Conservation (phyloP, 1,284 basidiomycete species). For the Sporisorium graminicola region DNA sequence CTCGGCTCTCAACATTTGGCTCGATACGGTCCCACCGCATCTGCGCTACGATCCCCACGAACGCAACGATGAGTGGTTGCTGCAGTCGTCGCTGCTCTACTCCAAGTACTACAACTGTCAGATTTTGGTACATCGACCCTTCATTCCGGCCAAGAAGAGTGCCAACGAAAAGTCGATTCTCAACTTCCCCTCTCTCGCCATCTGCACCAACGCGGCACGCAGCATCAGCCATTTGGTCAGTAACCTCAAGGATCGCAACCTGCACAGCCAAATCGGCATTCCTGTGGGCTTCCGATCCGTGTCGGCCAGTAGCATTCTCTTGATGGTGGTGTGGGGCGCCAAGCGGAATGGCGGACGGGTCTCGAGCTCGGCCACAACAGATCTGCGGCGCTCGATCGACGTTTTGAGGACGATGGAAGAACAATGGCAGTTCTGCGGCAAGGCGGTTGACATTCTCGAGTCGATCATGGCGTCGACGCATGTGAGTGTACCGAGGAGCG, state of each 20-base stretch:
- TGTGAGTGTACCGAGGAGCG: slow-evolving; percentile 23
- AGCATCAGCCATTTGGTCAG: slow-evolving; percentile 55
- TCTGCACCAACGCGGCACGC: slow-evolving; percentile 63
- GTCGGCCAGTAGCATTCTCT: slow-evolving; percentile 47
- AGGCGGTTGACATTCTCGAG: slow-evolving; percentile 47
- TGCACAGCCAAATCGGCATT: slow-evolving; percentile 33
- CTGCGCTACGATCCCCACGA: slow-evolving; percentile 58
- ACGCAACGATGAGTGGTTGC: slow-evolving; percentile 50
- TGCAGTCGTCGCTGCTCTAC: slow-evolving; percentile 56
- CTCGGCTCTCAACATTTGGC: slow-evolving; percentile 62
- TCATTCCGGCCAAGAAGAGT: slow-evolving; percentile 56
- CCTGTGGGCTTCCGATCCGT: slow-evolving; percentile 35
- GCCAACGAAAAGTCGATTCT: slow-evolving; percentile 43
- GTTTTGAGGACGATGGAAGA: slow-evolving; percentile 50
- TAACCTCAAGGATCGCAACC: slow-evolving; percentile 43
- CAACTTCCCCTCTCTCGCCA: slow-evolving; percentile 65
- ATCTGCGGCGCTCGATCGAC: slow-evolving; percentile 56
- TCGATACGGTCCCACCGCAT: slow-evolving; percentile 57
- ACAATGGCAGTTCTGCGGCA: slow-evolving; percentile 55
- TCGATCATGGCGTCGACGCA: slow-evolving; percentile 48
- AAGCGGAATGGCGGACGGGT: slow-evolving; percentile 51
- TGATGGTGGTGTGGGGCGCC: slow-evolving; percentile 59
- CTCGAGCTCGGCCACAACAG: slow-evolving; percentile 52
- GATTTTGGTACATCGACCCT: slow-evolving; percentile 63
- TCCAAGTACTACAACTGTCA: slow-evolving; percentile 61